Conservation (phyloP, 2,329 filamentous ascomycete species). For the Emericellopsis cladophorae region DNA sequence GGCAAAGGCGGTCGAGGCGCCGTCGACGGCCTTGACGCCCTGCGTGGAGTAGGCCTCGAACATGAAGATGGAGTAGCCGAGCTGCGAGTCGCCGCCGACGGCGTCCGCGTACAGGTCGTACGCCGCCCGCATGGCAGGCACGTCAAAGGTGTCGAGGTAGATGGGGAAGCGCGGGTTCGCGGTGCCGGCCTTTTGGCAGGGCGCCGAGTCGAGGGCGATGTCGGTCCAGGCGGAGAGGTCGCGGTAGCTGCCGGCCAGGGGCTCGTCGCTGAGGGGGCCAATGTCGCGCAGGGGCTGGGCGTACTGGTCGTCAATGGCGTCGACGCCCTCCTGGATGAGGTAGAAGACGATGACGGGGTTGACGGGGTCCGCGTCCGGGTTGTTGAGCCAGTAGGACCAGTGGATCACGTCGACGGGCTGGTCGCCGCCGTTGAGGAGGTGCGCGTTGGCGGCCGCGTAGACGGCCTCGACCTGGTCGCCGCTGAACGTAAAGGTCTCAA, state of each 20-base stretch:
- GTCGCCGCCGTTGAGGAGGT: conserved; percentile 26
- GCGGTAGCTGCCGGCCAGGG: conserved; percentile 25
- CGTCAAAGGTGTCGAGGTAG: conserved; percentile 25
- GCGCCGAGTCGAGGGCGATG: conserved; percentile 18
- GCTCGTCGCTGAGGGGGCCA: conserved; percentile 17
- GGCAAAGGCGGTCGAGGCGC: conserved; percentile 27
- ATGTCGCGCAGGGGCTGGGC: conserved; percentile 28
- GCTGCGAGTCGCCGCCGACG: conserved; percentile 12
- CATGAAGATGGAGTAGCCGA: conserved; percentile 28
- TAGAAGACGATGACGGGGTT: conserved; percentile 26
- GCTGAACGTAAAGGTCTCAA: conserved; percentile 29
- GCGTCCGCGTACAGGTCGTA: conserved; percentile 19
- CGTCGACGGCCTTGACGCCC: conserved; percentile 24
- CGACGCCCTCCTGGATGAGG: conserved; percentile 28
- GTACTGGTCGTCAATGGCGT: conserved; percentile 22
- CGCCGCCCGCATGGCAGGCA: conserved; percentile 11
- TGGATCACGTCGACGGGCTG: conserved; percentile 31
- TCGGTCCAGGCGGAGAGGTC: conserved; percentile 30
- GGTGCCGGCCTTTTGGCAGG: conserved; percentile 26
- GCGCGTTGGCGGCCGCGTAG: conserved; percentile 30
- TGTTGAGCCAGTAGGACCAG: conserved; percentile 34
- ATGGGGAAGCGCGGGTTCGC: conserved; percentile 30
- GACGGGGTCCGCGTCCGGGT: conserved; percentile 24
- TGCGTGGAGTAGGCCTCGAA: conserved; percentile 37
- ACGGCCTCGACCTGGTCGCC: conserved; percentile 35